Evolutionary conservation across 75 land plant genomes (phyloP).

Genomic region (Sequoiadendron giganteum): DNA sequence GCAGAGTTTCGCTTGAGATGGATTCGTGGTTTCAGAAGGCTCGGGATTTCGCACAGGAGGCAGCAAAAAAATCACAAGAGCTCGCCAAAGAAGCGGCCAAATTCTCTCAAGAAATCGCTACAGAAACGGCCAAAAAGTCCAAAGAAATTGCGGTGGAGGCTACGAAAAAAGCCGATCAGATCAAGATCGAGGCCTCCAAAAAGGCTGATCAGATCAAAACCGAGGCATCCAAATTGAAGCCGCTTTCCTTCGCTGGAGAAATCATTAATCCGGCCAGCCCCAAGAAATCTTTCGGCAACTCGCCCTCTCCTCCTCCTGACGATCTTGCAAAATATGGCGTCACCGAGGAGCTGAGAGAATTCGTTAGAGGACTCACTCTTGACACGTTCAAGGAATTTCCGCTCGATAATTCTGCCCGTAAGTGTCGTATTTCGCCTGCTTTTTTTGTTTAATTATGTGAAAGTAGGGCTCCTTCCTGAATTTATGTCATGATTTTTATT

Average conservation of each 20-base stretch:
- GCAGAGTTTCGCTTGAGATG: conserved; percentile 16
- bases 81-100: conserved; percentile 51
- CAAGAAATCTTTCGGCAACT: not conserved
- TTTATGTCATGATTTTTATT: not conserved
- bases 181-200: conserved; percentile 59
- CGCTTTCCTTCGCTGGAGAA: conserved; percentile 23
- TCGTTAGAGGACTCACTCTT: conserved; percentile 67
- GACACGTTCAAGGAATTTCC: conserved; percentile 79
- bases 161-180: conserved; percentile 62
- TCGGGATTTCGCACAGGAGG: conserved; percentile 58
- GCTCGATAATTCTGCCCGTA: conserved; percentile 32
- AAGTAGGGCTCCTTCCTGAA: not conserved
- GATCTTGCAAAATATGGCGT: conserved; percentile 74
- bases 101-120: conserved; percentile 49
- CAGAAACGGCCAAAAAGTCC: conserved; percentile 72
- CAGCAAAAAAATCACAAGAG: conserved; percentile 74
- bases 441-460: not conserved
- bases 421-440: not conserved
- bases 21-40: conserved; percentile 53
- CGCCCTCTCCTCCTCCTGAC: conserved; percentile 7
- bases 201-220: conserved; percentile 65
- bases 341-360: conserved; percentile 80
- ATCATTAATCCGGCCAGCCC: conserved; percentile 22
- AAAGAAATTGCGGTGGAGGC: conserved; percentile 73
- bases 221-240: conserved; percentile 44